A percentile compares a stretch with the other conserved stretches of the same genome.
These are phyloP conservation scores for Neurospora pannonica DNA, from an alignment of 495 filamentous ascomycete genomes.

Conservation along the genomic window DNA sequence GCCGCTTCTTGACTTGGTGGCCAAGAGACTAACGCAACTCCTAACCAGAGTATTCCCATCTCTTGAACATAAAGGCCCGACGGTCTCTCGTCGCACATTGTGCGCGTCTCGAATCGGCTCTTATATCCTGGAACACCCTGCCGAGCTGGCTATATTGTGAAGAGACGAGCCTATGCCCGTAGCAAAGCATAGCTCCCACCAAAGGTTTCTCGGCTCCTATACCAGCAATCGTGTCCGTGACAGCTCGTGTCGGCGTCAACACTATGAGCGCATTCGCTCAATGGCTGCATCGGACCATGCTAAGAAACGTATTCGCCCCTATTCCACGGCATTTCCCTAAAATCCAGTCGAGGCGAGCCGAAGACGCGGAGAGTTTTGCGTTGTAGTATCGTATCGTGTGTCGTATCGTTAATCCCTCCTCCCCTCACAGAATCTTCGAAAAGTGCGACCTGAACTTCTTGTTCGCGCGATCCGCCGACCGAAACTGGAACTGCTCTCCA, in stretches of 20 bases:
- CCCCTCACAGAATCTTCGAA: conserved; percentile 51
- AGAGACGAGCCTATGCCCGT: background rate
- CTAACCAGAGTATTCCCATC: background rate
- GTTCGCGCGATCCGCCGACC: conserved; percentile 73
- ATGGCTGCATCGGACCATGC: background rate
- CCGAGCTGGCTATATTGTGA: background rate
- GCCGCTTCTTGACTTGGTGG: background rate
- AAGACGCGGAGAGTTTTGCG: background rate
- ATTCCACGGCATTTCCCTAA: background rate
- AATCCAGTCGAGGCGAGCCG: background rate
- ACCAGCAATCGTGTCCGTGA: background rate
- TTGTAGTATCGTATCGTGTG: background rate
- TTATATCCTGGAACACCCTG: background rate
- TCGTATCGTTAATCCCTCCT: background rate
- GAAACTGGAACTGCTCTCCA: conserved; percentile 75
- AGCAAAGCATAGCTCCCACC: background rate
- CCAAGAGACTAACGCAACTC: background rate
- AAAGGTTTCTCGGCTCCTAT: background rate
- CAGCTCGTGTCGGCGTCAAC: too few relatives aligned
- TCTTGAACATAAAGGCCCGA: background rate
- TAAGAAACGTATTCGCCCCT: background rate
- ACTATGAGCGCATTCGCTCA: background rate
- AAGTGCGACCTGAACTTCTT: conserved; percentile 83
- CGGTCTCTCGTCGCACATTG: background rate
- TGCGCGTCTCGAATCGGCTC: background rate